These are phyloP conservation scores for Aspergillus pseudoviridinutans DNA, from an alignment of 2,329 filamentous ascomycete species.

Conservation along the genomic window DNA sequence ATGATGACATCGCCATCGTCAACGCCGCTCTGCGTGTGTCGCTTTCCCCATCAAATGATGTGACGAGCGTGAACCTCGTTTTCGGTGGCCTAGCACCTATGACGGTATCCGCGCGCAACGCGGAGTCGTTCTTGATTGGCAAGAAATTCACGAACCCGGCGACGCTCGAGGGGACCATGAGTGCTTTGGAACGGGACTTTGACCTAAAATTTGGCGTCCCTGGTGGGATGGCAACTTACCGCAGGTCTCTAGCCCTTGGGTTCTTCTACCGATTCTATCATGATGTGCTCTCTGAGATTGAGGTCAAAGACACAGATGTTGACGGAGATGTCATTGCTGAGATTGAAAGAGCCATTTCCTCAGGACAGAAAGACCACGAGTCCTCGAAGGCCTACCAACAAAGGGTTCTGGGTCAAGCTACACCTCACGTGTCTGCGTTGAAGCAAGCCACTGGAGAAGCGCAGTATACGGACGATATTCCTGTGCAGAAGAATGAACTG, in stretches of 20 bases:
- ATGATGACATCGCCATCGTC: conserved; percentile 97
- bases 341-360: conserved; percentile 79
- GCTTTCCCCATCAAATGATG: conserved; percentile 64
- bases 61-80: conserved; percentile 73
- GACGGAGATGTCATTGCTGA: conserved; percentile 77
- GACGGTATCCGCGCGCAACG: conserved; percentile 79
- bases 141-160: conserved; percentile 75
- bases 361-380: conserved; percentile 71
- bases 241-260: conserved; percentile 81
- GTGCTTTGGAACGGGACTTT: conserved; percentile 83
- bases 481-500: conserved; percentile 78
- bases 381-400: conserved; percentile 74
- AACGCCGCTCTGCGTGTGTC: conserved; percentile 77
- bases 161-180: conserved; percentile 87
- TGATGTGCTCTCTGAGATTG: conserved; percentile 65
- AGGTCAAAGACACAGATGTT: conserved; percentile 47
- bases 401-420: conserved; percentile 78
- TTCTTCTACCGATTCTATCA: conserved; percentile 99
- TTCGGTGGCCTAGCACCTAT: conserved; percentile 95
- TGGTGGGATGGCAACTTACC: conserved; percentile 95
- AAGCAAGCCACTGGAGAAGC: conserved; percentile 94
- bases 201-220: conserved; percentile 85
- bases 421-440: conserved; percentile 81
- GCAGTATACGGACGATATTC: conserved; percentile 95
- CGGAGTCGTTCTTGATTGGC: conserved; percentile 69